Evolutionary conservation across 1,284 basidiomycete genomes (phyloP), one percentile per base, ranked within the genome.

Genomic region (Cryptococcus sp.): DNA sequence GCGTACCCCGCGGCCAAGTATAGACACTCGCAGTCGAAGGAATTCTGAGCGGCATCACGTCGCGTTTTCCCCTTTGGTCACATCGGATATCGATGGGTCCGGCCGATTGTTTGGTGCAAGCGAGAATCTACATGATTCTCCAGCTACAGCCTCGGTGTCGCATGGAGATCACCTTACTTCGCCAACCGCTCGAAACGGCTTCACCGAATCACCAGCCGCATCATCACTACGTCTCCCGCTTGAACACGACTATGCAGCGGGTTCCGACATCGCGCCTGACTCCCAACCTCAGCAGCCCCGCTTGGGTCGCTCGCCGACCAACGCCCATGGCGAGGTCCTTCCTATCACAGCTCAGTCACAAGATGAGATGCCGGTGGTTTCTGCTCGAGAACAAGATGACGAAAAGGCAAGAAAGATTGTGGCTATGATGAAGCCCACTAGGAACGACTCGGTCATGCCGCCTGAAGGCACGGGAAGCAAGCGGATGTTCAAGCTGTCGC

Each of bases 401-500:
- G 38, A 39, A 10, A 23, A 41, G 23, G 47, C 47, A 5, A n/a
- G 19, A n/a, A 22, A 16, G 45, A 11, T 30, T 4, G 30, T 41
- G 46, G 38, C 45, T 1, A 46, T 25, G n/a, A 20, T 47, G 19
- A 39, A 38, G 38, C 8, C 42, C 13, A 52, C 20, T 25, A 39
- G 39, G 10, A 52, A 59, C 16, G 66, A 69, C 35, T 57, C 59
- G 41, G 67, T 66, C 16, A 50, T 65, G 13, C 68, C 63, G 8
- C 72, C 71, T 0, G 71, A 73, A 51, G 73, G 71, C 0, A 65
- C 64, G 13, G 75, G 75, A 1, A 74, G 71, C 47, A 71, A 68
- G 49, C 60, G 78, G 45, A 72, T 79, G 70, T 76, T 76, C 57
- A 65, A 76, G 60, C 62, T 79, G 50, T 73, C 72, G 1, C 75